These are phyloP conservation scores for Kodamaea leandrae DNA, from an alignment of 805 yeast genomes.

Conservation along the genomic window DNA sequence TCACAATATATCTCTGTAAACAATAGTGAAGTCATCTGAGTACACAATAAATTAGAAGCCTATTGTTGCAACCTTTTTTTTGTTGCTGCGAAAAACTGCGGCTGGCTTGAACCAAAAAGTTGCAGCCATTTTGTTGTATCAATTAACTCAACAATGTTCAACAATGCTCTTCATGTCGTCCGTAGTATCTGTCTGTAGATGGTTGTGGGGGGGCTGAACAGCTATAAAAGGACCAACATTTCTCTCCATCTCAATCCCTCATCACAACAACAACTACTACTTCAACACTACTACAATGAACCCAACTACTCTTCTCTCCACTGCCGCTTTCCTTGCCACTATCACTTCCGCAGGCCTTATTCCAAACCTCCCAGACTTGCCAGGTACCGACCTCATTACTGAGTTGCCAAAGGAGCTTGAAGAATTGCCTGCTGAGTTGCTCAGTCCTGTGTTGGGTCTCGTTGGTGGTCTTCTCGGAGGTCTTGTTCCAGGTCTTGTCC, in stretches of 20 bases:
- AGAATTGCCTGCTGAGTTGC: background rate
- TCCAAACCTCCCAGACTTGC: conserved; percentile 2
- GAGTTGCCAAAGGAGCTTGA: background rate
- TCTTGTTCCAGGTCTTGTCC: conserved; percentile 3
- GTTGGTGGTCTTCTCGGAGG: conserved; percentile 1
- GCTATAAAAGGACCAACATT: background rate
- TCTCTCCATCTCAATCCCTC: background rate
- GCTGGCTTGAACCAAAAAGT: too few relatives aligned
- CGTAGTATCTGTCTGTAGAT: too few relatives aligned
- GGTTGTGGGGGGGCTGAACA: too few relatives aligned
- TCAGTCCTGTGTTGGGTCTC: background rate
- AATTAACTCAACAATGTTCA: too few relatives aligned
- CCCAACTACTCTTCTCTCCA: background rate
- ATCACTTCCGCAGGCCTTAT: background rate
- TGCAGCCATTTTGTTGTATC: too few relatives aligned
- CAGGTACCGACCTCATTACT: background rate
- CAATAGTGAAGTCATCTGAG: too few relatives aligned
- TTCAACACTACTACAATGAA: background rate
- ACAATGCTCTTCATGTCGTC: too few relatives aligned
- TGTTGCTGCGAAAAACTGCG: too few relatives aligned
- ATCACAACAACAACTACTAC: conserved; percentile 1
- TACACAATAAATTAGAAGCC: too few relatives aligned
- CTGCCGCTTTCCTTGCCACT: background rate
- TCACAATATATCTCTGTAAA: too few relatives aligned
- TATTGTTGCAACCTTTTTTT: too few relatives aligned